phyloP scores from a whole-genome alignment of 2,329 filamentous ascomycete genomes.

The Cladosporium cucumerinum region DNA sequence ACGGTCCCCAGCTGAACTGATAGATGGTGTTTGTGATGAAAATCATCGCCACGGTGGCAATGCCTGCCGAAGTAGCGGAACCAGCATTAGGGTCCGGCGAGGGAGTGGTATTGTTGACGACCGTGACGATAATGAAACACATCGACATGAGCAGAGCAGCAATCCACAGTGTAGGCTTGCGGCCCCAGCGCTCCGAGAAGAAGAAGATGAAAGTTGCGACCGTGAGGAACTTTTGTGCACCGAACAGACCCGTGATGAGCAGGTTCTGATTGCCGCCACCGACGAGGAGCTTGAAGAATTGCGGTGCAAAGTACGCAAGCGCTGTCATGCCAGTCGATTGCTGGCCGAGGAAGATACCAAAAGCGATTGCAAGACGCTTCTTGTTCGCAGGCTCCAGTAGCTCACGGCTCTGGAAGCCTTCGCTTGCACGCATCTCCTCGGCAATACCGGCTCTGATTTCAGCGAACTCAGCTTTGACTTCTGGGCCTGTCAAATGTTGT shows the following conservation, averaged over 20 bases:
- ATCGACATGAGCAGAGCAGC: slow-evolving; percentile 34
- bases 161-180: slow-evolving; percentile 31
- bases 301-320: slow-evolving; percentile 54
- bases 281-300: slow-evolving; percentile 54
- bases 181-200: slow-evolving; percentile 49
- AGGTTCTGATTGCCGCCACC: slow-evolving; percentile 45
- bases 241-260: slow-evolving; percentile 53
- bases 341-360: slow-evolving; percentile 51
- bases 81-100: slow-evolving; percentile 21
- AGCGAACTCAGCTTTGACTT: slow-evolving; percentile 45
- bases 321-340: slow-evolving; percentile 55
- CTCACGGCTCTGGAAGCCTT: slow-evolving; percentile 36
- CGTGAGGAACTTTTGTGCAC: slow-evolving; percentile 51
- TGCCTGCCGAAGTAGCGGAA: slow-evolving; percentile 39
- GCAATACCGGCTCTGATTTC: slow-evolving; percentile 50
- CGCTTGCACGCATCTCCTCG: slow-evolving; percentile 43
- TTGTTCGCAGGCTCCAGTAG: slow-evolving; percentile 46
- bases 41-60: slow-evolving; percentile 54
- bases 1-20: slow-evolving; percentile 52
- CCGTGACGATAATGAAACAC: slow-evolving; percentile 35
- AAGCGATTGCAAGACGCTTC: slow-evolving; percentile 44
- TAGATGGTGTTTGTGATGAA: slow-evolving; percentile 55
- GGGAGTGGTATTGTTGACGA: slow-evolving; percentile 34
- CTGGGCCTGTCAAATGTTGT: slow-evolving; percentile 20
- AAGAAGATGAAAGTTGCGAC: slow-evolving; percentile 51